Conservation (phyloP, 305 asterid species). For the Fraxinus sp. region DNA sequence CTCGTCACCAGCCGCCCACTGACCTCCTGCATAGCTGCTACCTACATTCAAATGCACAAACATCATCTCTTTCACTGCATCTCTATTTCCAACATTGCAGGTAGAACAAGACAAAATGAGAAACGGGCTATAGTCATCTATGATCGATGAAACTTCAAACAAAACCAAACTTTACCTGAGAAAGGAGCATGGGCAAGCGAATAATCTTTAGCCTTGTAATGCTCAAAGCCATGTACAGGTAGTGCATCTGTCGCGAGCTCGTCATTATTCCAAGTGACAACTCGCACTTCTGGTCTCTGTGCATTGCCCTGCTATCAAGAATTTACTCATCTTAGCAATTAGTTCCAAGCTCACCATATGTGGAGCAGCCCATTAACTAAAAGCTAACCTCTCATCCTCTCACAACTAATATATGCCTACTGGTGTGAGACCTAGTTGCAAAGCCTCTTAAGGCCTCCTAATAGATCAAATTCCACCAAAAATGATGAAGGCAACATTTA, state of each 20-base stretch:
- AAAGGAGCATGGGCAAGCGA: slow-evolving; percentile 95
- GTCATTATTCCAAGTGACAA: slow-evolving; percentile 85
- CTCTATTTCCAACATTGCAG: slow-evolving; percentile 20
- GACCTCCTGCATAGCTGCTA: slow-evolving; percentile 94
- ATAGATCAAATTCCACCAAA: slow-evolving; percentile 7
- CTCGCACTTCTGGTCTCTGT: slow-evolving; percentile 97
- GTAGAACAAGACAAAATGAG: slow-evolving; percentile 10
- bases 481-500: not conserved
- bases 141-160: slow-evolving; percentile 4
- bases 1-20: slow-evolving; percentile 99
- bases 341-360: slow-evolving; percentile 21
- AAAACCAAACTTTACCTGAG: slow-evolving; percentile 56
- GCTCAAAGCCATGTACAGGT: slow-evolving; percentile 91
- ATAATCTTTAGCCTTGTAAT: slow-evolving; percentile 97
- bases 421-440: slow-evolving; percentile 13
- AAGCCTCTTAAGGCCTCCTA: slow-evolving; percentile 20
- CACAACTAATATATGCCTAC: slow-evolving; percentile 14
- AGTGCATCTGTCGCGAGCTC: slow-evolving; percentile 96
- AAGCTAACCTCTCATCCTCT: slow-evolving; percentile 15
- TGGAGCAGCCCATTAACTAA: slow-evolving; percentile 14
- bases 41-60: slow-evolving; percentile 47
- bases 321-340: slow-evolving; percentile 17
- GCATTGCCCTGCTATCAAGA: slow-evolving; percentile 77
- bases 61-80: slow-evolving; percentile 23
- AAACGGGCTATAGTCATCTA: slow-evolving; percentile 9